phyloP scores from a whole-genome alignment of 192 early-diverging fungal genomes.

The Radiomyces spectabilis region DNA sequence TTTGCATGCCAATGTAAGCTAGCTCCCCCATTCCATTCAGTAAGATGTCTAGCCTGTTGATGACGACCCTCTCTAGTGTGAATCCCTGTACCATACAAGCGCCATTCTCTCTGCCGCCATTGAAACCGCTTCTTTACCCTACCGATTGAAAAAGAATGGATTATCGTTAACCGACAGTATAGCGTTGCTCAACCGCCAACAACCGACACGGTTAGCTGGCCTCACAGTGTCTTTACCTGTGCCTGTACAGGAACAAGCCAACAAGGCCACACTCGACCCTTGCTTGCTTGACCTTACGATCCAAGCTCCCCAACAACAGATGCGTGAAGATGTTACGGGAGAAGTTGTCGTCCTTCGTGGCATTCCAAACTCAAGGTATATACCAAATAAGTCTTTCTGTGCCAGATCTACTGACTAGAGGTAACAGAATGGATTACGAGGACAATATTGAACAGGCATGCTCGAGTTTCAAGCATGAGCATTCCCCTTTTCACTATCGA shows the following conservation, averaged over 20 bases:
- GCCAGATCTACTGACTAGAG: conserved; percentile 7
- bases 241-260: conserved; percentile 4
- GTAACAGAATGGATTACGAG: background rate
- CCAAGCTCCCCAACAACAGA: too few relatives aligned
- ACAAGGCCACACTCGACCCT: background rate
- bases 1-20: conserved; percentile 30
- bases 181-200: conserved; percentile 4
- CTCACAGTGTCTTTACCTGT: conserved; percentile 5
- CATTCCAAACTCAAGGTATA: background rate
- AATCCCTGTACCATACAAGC: conserved; percentile 46
- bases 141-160: conserved; percentile 8
- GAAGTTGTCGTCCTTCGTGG: conserved; percentile 12
- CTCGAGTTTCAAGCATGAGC: background rate
- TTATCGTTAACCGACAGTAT: background rate
- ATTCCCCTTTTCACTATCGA: conserved; percentile 3
- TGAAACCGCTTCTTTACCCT: conserved; percentile 27
- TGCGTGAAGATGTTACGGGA: conserved; percentile 6
- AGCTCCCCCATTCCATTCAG: background rate
- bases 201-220: conserved; percentile 2
- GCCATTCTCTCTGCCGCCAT: conserved; percentile 44
- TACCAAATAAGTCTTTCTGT: background rate
- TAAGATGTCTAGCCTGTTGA: background rate
- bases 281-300: background rate
- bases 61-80: conserved; percentile 1
- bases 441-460: background rate